A percentile compares a stretch with the other conserved stretches of the same genome.
Conservation (phyloP, 2,329 filamentous ascomycete species). For the Curvularia spicifera region DNA sequence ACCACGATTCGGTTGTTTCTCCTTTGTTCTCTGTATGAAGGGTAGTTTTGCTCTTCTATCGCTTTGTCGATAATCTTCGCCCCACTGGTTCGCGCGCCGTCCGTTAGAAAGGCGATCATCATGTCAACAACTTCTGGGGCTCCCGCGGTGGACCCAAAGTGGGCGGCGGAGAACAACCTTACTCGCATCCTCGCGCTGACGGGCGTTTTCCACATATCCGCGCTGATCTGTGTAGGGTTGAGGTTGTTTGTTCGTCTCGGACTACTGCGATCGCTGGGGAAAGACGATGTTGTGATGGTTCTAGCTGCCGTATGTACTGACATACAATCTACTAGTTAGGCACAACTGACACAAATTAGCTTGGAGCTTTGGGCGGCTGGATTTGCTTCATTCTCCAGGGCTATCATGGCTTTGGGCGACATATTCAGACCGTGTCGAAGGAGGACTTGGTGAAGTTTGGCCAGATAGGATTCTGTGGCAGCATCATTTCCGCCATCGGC, state of each 20-base stretch:
- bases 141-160: constrained; percentile 7
- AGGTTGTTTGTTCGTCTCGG: constrained; percentile 11
- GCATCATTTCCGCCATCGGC: constrained; percentile 12
- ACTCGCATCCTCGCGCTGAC: constrained; percentile 9
- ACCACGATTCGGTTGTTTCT: background rate
- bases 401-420: constrained; percentile 13
- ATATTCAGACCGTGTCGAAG: background rate
- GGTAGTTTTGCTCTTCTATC: background rate
- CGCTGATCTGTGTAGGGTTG: constrained; percentile 7
- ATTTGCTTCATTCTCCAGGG: constrained; percentile 16
- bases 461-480: constrained; percentile 8
- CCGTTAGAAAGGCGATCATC: background rate
- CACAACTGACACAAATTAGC: background rate
- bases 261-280: constrained; percentile 3
- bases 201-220: constrained; percentile 6
- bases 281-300: constrained; percentile 8
- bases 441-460: background rate
- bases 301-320: constrained; percentile 6
- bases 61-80: background rate
- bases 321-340: background rate
- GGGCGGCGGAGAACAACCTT: constrained; percentile 15
- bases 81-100: constrained; percentile 3
- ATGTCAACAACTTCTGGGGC: constrained; percentile 1
- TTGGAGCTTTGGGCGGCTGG: constrained; percentile 3
- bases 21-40: background rate